A percentile compares a stretch with the other conserved stretches of the same genome.
These are phyloP conservation scores for Blumeria hordei DNA, from an alignment of 2,329 filamentous ascomycete genomes.

Conservation along the genomic window DNA sequence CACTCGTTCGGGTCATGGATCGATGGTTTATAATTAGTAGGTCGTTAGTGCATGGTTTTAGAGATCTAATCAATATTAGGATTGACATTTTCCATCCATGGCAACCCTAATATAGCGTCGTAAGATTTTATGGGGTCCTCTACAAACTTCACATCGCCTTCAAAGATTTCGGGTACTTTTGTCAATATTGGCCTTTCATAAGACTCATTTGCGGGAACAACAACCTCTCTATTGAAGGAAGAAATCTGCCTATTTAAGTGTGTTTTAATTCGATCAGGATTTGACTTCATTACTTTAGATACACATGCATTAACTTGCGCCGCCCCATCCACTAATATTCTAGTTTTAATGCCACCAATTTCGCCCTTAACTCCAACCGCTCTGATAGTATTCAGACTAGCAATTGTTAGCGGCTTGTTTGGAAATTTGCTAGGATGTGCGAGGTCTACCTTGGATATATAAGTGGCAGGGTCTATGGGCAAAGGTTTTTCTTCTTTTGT, in stretches of 20 bases:
- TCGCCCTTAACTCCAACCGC: not conserved
- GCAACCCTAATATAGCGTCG: not conserved
- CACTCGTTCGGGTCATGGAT: not conserved
- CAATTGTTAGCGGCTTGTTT: not conserved
- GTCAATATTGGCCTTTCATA: not conserved
- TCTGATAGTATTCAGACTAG: not conserved
- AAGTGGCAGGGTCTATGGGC: not conserved
- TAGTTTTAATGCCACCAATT: not conserved
- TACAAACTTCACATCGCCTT: not conserved
- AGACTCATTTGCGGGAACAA: not conserved
- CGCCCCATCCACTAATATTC: not conserved
- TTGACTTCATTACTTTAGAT: not conserved
- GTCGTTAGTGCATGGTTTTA: not conserved
- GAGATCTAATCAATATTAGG: not conserved
- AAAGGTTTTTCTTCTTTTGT: slow-evolving; percentile 1
- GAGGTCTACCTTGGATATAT: not conserved
- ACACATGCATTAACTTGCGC: not conserved
- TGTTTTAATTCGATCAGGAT: not conserved
- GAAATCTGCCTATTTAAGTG: not conserved
- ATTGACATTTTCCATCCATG: not conserved
- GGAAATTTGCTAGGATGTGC: not conserved
- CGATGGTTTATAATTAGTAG: not conserved
- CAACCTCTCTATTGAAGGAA: not conserved
- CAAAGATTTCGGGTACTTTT: not conserved
- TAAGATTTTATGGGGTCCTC: not conserved